Percentiles rank a stretch among this genome's conserved stretches.
These are phyloP conservation scores for Wickerhamomyces ciferrii DNA, from an alignment of 805 yeast genomes.

Conservation along the genomic window DNA sequence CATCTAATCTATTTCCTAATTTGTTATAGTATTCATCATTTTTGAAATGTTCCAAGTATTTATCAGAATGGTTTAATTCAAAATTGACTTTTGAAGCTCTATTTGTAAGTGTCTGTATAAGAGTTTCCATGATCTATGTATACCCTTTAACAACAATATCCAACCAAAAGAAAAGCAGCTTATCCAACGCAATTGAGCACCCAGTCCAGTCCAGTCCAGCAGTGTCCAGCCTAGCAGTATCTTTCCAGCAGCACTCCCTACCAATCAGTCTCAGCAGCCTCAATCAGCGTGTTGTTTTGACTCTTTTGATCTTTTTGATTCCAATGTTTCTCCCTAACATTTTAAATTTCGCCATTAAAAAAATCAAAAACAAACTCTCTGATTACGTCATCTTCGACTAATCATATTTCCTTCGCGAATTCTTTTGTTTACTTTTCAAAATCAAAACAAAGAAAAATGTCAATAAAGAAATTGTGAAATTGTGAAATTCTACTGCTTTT, in stretches of 20 bases:
- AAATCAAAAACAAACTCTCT: too few species aligned
- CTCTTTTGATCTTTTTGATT: too few species aligned
- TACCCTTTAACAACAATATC: too few species aligned
- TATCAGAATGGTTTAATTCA: constrained; percentile 5
- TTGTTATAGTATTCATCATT: constrained; percentile 6
- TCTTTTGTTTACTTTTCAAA: background rate
- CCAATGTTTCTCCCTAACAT: too few species aligned
- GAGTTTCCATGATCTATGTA: constrained; percentile 11
- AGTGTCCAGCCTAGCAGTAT: too few species aligned
- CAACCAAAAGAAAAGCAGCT: too few species aligned
- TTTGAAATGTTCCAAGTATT: constrained; percentile 9
- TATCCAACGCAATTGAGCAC: too few species aligned
- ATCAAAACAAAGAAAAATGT: background rate
- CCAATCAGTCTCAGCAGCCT: too few species aligned
- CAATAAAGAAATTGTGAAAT: background rate
- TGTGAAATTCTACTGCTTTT: too few species aligned
- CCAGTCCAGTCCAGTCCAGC: too few species aligned
- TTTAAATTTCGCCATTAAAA: constrained; percentile 7
- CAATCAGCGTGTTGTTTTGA: too few species aligned
- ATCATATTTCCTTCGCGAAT: background rate
- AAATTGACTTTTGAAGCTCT: constrained; percentile 6
- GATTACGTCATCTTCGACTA: background rate
- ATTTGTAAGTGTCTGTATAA: constrained; percentile 1
- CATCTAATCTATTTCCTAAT: constrained; percentile 12
- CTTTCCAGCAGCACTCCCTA: too few species aligned